Evolutionary conservation across 2,329 filamentous ascomycete genomes (phyloP).

Genomic region (Furcasterigmium furcatum): DNA sequence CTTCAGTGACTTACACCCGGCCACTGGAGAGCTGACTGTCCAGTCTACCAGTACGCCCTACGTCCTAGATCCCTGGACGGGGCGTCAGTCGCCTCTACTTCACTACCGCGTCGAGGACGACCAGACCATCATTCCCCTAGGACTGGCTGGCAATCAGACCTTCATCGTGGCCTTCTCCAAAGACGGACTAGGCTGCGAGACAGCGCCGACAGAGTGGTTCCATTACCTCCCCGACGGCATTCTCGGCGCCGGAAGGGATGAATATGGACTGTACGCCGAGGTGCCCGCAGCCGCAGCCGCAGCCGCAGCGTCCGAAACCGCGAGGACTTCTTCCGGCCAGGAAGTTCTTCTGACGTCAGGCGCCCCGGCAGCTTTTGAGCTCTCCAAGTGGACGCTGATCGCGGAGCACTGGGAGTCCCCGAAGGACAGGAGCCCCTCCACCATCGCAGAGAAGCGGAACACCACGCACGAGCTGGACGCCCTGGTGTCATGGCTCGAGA

Average conservation of each 20-base stretch:
- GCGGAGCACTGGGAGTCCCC: conserved; percentile 10
- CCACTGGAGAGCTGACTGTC: conserved; percentile 3
- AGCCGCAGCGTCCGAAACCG: too few relatives aligned
- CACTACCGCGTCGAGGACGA: background rate
- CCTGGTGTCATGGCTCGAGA: conserved; percentile 4
- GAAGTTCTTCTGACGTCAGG: background rate
- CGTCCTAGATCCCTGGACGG: conserved; percentile 7
- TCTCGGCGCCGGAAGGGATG: background rate
- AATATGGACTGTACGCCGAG: background rate
- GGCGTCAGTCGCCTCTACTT: background rate
- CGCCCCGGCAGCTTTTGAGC: background rate
- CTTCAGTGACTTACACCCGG: background rate
- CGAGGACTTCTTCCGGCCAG: background rate
- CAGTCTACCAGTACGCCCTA: background rate
- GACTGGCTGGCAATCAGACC: conserved; percentile 6
- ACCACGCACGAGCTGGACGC: conserved; percentile 2
- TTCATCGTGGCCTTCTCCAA: conserved; percentile 1
- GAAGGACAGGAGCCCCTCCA: background rate
- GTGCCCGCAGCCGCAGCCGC: background rate
- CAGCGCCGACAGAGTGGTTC: background rate
- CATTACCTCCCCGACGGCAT: background rate
- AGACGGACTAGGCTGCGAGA: background rate
- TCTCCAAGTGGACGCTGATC: conserved; percentile 1
- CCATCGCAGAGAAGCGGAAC: conserved; percentile 4
- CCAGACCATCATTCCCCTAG: conserved; percentile 2